These are phyloP conservation scores for Paracamarosporium sp. DNA, from an alignment of 2,329 filamentous ascomycete species.

Conservation along the genomic window DNA sequence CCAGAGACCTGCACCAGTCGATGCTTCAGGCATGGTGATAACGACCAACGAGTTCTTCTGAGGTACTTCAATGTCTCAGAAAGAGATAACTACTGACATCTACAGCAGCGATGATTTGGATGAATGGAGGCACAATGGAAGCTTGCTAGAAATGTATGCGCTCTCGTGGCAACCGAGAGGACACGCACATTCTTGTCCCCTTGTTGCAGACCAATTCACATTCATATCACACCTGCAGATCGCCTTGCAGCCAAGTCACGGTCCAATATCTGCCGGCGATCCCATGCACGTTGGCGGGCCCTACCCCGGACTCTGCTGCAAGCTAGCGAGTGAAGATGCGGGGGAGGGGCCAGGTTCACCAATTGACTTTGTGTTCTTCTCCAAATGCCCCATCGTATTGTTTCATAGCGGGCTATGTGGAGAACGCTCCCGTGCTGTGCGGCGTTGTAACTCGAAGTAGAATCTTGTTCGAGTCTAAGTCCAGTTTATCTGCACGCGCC, in stretches of 20 bases:
- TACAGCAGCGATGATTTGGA: too few relatives aligned
- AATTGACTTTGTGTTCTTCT: not conserved
- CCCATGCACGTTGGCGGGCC: slow-evolving; percentile 16
- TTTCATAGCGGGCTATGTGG: not conserved
- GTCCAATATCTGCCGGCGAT: slow-evolving; percentile 29
- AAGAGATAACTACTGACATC: not conserved
- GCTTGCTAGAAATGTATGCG: slow-evolving; percentile 3
- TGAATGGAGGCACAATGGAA: not conserved
- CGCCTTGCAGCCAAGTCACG: slow-evolving; percentile 8
- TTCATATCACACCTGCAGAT: slow-evolving; percentile 19
- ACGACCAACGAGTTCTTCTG: not conserved
- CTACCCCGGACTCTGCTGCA: slow-evolving; percentile 22
- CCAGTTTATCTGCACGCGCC: not conserved
- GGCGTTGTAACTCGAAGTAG: not conserved
- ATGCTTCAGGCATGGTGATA: slow-evolving; percentile 27
- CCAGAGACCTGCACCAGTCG: slow-evolving; percentile 36
- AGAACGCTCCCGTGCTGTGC: not conserved
- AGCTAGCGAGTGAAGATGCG: slow-evolving; percentile 30
- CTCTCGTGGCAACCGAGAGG: not conserved
- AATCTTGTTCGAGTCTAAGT: not conserved
- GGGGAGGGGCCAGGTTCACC: slow-evolving; percentile 11
- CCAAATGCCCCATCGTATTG: not conserved
- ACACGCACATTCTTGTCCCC: not conserved
- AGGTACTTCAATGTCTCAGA: not conserved
- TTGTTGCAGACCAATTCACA: not conserved